Percentiles rank a stretch among this genome's conserved stretches.
phyloP scores from a whole-genome alignment of 2,329 filamentous ascomycete genomes.

The Acrocalymma vagum region DNA sequence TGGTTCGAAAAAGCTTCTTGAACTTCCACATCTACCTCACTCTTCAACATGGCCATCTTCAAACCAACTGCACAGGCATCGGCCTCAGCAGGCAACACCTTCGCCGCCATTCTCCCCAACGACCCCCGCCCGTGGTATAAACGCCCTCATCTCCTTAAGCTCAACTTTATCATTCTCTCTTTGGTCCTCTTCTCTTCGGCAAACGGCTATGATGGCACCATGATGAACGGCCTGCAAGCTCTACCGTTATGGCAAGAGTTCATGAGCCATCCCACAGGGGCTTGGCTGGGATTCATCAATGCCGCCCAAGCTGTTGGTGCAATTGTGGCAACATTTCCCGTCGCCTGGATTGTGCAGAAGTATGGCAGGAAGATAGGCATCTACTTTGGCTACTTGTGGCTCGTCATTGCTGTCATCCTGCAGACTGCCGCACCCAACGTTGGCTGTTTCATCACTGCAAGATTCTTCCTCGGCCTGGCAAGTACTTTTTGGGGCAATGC shows the following conservation, averaged over 20 bases:
- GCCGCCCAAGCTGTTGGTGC: constrained; percentile 23
- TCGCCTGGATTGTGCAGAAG: constrained; percentile 44
- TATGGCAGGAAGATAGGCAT: constrained; percentile 45
- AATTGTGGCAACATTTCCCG: constrained; percentile 34
- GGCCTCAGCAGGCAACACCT: too few species aligned
- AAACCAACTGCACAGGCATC: too few species aligned
- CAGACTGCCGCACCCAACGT: constrained; percentile 34
- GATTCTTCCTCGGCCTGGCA: constrained; percentile 48
- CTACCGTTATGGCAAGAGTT: constrained; percentile 23
- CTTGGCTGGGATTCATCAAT: constrained; percentile 14
- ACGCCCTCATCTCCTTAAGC: constrained; percentile 13
- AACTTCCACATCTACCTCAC: too few species aligned
- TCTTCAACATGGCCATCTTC: too few species aligned
- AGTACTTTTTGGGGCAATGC: constrained; percentile 42
- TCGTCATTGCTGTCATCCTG: constrained; percentile 37
- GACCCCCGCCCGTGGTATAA: constrained; percentile 16
- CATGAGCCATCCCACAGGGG: constrained; percentile 24
- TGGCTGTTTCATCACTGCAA: constrained; percentile 42
- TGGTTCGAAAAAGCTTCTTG: too few species aligned
- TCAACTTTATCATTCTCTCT: constrained; percentile 14
- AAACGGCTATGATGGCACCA: constrained; percentile 38
- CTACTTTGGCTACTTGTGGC: constrained; percentile 42
- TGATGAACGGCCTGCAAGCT: constrained; percentile 38
- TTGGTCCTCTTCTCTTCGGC: constrained; percentile 18
- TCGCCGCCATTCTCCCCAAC: too few species aligned